These are phyloP conservation scores for Talaromyces funiculosus DNA, from an alignment of 2,329 filamentous ascomycete genomes.

Conservation along the genomic window DNA sequence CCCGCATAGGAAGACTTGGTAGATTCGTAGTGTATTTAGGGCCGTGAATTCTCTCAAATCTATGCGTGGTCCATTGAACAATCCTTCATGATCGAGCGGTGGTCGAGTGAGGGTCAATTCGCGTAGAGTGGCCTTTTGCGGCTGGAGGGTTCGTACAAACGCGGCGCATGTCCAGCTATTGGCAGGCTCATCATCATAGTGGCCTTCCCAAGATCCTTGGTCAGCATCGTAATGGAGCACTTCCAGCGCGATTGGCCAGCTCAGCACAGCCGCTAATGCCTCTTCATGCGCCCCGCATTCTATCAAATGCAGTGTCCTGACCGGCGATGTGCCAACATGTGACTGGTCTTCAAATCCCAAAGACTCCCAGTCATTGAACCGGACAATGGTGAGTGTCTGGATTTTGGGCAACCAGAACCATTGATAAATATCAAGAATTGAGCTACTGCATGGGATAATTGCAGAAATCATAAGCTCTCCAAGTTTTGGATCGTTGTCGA, in stretches of 20 bases:
- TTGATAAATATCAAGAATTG: not conserved
- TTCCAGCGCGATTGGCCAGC: slow-evolving; percentile 16
- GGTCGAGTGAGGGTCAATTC: slow-evolving; percentile 4
- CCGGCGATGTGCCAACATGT: not conserved
- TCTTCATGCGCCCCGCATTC: slow-evolving; percentile 16
- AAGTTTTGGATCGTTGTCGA: slow-evolving; percentile 1
- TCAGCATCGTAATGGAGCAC: slow-evolving; percentile 16
- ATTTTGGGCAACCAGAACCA: slow-evolving; percentile 1
- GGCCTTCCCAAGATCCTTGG: slow-evolving; percentile 13
- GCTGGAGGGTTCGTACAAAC: slow-evolving; percentile 4
- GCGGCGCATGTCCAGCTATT: slow-evolving; percentile 5
- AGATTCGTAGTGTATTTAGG: slow-evolving; percentile 4
- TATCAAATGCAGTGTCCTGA: slow-evolving; percentile 11
- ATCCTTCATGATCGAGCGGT: slow-evolving; percentile 1
- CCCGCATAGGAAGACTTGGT: slow-evolving; percentile 8
- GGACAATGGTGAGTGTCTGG: not conserved
- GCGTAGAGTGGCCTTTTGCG: slow-evolving; percentile 3
- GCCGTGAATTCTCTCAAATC: slow-evolving; percentile 4
- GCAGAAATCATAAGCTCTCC: slow-evolving; percentile 2
- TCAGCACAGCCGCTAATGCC: slow-evolving; percentile 14
- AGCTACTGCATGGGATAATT: not conserved
- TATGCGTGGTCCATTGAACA: slow-evolving; percentile 3
- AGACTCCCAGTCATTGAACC: slow-evolving; percentile 5
- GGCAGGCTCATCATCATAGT: slow-evolving; percentile 4
- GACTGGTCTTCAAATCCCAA: slow-evolving; percentile 1